Evolutionary conservation across 208 protist genomes (phyloP), one percentile per base, ranked within the genome.

Genomic region (Porcisia hertigi): DNA sequence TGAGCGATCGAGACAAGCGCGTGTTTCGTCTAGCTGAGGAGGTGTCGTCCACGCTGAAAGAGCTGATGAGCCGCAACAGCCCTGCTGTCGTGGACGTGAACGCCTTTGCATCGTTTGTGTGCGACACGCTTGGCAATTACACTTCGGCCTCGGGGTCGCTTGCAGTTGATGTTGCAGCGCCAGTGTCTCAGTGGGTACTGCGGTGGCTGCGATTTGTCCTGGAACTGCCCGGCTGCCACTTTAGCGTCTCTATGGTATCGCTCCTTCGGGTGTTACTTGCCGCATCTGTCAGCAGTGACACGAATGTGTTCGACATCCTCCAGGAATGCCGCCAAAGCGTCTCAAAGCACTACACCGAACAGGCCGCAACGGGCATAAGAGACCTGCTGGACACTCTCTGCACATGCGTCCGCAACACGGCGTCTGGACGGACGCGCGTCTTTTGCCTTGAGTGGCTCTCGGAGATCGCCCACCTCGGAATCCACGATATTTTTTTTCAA

Each of bases 1-100:
- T 94, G 30, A 86, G 79, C 30, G 91, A 96, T 70, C 59, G 82
- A 5, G 91, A 96, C 81, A 83, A 76, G 54, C 82, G 84, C 20
- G 84, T 92, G 30, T 77, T 77, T 12, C 20, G 87, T 14, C 63
- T 94, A 11, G 91, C 86, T 0, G 83, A 87, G 58, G 91, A 95
- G 64, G 84, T 92, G 64, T 93, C 91, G 12, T 85, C 72, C 11
- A 76, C 83, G 9, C 39, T 92, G 76, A 87, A 87, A 25, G 88
- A 93, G 74, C 53, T 85, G 3, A 60, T 94, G 12, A 85, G 78
- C 47, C 83, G 77, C 16, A 87, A 77, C 47, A 84, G 82, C 1
- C 67, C 59, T 43, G 77, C 77, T 30, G 73, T 65, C 8, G 54
- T 95, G 11, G 81, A 86, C 69, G 70, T 80, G 66, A n/a, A 69